A percentile compares a stretch with the other conserved stretches of the same genome.
Evolutionary conservation across 2,329 filamentous ascomycete genomes (phyloP).

Genomic region (Colletotrichum sp.): DNA sequence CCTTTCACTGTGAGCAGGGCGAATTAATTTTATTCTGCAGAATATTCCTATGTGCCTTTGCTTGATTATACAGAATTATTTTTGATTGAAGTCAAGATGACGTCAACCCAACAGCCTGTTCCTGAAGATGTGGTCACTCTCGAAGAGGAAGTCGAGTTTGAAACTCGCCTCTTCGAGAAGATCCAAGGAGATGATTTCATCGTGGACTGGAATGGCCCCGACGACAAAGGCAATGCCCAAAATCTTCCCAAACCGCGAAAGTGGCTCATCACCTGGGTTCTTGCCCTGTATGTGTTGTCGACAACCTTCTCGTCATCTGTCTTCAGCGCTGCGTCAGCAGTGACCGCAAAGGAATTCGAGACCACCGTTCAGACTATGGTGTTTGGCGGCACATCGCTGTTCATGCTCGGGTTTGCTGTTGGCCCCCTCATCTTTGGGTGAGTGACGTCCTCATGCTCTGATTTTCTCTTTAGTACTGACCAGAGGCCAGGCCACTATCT

Average conservation of each 20-base stretch:
- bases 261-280: neutral
- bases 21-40: fast-evolving
- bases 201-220: neutral
- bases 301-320: neutral
- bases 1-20: neutral
- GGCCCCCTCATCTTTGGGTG: slow-evolving; percentile 45
- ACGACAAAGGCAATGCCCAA: neutral
- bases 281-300: neutral
- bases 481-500: slow-evolving; percentile 38
- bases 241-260: slow-evolving; percentile 9
- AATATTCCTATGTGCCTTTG: neutral
- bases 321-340: slow-evolving; percentile 20
- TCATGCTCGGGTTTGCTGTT: slow-evolving; percentile 49
- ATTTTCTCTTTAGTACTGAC: neutral
- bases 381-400: slow-evolving; percentile 45
- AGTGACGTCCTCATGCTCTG: neutral
- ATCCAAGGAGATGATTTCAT: neutral
- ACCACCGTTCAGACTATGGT: slow-evolving; percentile 31
- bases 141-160: neutral
- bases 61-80: neutral
- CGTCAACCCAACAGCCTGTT: neutral
- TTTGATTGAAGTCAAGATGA: neutral
- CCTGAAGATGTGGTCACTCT: neutral
- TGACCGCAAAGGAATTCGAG: slow-evolving; percentile 42
- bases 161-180: neutral